Conservation (phyloP, 1,284 basidiomycete species). For the Agroathelia rolfsii region DNA sequence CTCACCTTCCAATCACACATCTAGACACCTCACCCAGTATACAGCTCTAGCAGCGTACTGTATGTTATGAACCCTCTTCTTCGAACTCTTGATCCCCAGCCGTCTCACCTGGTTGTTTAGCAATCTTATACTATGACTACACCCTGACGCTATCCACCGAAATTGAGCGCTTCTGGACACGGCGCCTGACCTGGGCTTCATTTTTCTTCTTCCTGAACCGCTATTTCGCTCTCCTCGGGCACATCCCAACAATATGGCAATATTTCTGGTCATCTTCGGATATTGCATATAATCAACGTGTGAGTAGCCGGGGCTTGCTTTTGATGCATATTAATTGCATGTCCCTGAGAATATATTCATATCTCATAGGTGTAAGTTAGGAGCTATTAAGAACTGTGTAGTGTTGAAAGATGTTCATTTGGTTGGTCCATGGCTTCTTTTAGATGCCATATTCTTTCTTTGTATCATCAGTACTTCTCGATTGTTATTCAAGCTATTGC, state of each 20-base stretch:
- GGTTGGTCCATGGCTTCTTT: neutral
- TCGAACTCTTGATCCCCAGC: too few species aligned
- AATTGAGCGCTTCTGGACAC: slow-evolving; percentile 28
- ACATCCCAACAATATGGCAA: slow-evolving; percentile 27
- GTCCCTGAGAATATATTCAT: too few species aligned
- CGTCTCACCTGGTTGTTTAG: slow-evolving; percentile 17
- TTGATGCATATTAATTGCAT: too few species aligned
- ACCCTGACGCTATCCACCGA: slow-evolving; percentile 27
- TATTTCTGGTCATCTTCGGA: slow-evolving; percentile 19
- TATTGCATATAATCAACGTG: slow-evolving; percentile 14
- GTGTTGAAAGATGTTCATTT: too few species aligned
- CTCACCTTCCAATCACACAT: too few species aligned
- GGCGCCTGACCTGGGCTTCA: slow-evolving; percentile 22
- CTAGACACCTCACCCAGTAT: too few species aligned
- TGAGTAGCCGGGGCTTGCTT: too few species aligned
- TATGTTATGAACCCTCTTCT: too few species aligned
- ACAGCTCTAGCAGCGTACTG: too few species aligned
- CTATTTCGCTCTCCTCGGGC: slow-evolving; percentile 29
- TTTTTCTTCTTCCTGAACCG: slow-evolving; percentile 30
- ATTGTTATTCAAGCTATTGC: slow-evolving; percentile 26
- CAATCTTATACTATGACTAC: slow-evolving; percentile 32
- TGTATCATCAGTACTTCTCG: slow-evolving; percentile 26
- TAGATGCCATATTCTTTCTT: slow-evolving; percentile 21
- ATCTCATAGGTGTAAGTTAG: slow-evolving; percentile 12
- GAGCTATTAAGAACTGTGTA: neutral